Evolutionary conservation across 441 rosid genomes (phyloP), one percentile per base, ranked within the genome.

Genomic region (Populus trichocarpa): DNA sequence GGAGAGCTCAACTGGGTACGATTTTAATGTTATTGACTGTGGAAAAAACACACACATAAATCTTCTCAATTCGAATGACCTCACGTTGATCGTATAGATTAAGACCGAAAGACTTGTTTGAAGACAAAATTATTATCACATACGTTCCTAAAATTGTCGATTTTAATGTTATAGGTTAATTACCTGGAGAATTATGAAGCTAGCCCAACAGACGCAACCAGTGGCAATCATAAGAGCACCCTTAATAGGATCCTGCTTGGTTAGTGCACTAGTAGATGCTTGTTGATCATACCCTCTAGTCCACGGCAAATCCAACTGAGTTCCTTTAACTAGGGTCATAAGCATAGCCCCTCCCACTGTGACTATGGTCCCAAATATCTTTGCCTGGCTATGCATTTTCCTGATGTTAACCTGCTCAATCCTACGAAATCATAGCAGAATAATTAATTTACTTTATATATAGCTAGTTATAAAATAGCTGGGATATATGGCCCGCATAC

Each of bases 321-420:
- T 89, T 0, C 99, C 99, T 83, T 91, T 91, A 26, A 91, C 67
- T 70, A 93, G 75, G 18, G 99, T 93, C 99, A 96, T 92, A 50
- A 87, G 78, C 98, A 94, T 94, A 26, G 99, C 98, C 83, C 97
- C 99, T 61, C 85, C 92, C 13, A 96, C 97, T 16, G 99, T 96
- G 46, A 95, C 90, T 12, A 89, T 4, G 0, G 98, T 96, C 14
- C 99, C 99, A 9, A 90, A 0, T 25, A 93, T 65, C 81, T 96
- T 96, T 25, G 86, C 93, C 14, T 86, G 88, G 84, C 97, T 89
- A 40, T 88, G 90, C 4, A 90, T 70, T 73, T 85, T 84, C 13
- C 80, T 85, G 2, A 91, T 53, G 9, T 90, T 88, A 28, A 96
- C 92, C 77, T 86, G 91, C 87, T 96, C 99, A n/a, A 96, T 88